Evolutionary conservation across 148 eudicot genomes (phyloP).

Genomic region (Camellia sinensis): DNA sequence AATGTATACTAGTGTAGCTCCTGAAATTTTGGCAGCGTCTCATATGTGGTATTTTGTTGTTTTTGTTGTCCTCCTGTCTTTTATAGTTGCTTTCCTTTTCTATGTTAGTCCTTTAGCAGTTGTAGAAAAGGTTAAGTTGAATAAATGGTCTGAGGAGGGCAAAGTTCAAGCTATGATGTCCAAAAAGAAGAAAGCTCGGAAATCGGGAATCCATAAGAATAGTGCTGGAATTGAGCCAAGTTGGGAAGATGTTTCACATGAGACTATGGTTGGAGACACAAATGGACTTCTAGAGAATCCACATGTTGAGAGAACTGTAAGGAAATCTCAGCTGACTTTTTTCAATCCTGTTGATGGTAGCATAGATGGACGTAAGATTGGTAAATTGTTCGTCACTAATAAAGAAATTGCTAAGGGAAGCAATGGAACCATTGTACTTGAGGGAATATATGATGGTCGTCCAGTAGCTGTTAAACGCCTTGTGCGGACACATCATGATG

Average conservation of each 20-base stretch:
- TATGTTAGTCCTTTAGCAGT: slow-evolving; percentile 14
- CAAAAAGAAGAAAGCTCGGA: slow-evolving; percentile 57
- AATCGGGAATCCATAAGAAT: slow-evolving; percentile 32
- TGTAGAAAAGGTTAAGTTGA: slow-evolving; percentile 18
- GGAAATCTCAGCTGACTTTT: slow-evolving; percentile 24
- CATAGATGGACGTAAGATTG: slow-evolving; percentile 49
- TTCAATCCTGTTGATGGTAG: slow-evolving; percentile 30
- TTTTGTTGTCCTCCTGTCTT: slow-evolving; percentile 13
- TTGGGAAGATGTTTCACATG: not conserved
- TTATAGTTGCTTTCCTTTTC: slow-evolving; percentile 14
- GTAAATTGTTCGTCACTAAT: slow-evolving; percentile 53
- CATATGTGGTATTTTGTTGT: slow-evolving; percentile 26
- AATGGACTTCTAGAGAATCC: not conserved
- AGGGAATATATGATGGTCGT: slow-evolving; percentile 78
- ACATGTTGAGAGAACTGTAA: slow-evolving; percentile 8
- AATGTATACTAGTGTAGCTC: slow-evolving; percentile 11
- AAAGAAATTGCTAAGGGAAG: slow-evolving; percentile 84
- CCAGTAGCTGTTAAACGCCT: slow-evolving; percentile 90
- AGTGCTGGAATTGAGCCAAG: slow-evolving; percentile 14
- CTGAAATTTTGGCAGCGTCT: slow-evolving; percentile 15
- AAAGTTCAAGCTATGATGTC: slow-evolving; percentile 32
- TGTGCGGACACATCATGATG: slow-evolving; percentile 71
- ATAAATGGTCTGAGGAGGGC: slow-evolving; percentile 21
- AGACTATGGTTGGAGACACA: slow-evolving; percentile 12
- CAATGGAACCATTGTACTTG: slow-evolving; percentile 81